Conservation (phyloP, 768 basidiomycete species). For the Rhodotorula kratochvilovae region DNA sequence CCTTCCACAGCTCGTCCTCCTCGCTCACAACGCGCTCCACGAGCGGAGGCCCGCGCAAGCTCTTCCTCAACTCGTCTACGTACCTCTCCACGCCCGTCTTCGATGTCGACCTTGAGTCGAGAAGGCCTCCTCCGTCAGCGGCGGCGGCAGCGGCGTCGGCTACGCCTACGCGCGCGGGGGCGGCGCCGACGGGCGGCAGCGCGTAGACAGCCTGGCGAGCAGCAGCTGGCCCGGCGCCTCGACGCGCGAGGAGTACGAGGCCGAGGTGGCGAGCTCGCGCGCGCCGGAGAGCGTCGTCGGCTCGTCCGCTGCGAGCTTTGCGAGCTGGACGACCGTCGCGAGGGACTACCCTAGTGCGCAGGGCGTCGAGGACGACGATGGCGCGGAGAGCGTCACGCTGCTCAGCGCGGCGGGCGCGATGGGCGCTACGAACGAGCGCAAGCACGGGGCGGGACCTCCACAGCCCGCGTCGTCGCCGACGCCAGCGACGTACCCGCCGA, state of each 20-base stretch:
- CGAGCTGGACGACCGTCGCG: background rate
- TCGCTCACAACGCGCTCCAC: background rate
- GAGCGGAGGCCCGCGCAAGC: slow-evolving; percentile 11
- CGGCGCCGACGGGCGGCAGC: background rate
- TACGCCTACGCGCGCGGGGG: background rate
- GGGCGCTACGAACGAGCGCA: no score
- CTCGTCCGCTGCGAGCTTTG: no score
- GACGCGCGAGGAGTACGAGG: slow-evolving; percentile 33
- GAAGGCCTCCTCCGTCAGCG: background rate
- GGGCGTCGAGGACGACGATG: background rate
- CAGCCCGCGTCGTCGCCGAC: no score
- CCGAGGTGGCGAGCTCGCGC: background rate
- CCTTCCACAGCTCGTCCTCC: background rate
- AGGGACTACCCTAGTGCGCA: background rate
- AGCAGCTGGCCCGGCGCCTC: slow-evolving; percentile 2
- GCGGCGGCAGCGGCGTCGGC: slow-evolving; percentile 1
- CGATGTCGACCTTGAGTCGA: background rate
- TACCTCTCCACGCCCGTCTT: slow-evolving; percentile 1
- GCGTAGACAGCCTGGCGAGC: background rate
- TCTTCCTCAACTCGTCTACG: slow-evolving; percentile 13
- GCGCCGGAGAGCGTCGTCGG: background rate
- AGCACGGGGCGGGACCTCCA: background rate
- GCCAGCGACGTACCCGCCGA: background rate
- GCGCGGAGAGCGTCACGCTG: background rate
- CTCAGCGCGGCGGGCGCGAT: background rate